Conservation (phyloP, 164 flowering plant genomes). For the Berberis thunbergii region DNA sequence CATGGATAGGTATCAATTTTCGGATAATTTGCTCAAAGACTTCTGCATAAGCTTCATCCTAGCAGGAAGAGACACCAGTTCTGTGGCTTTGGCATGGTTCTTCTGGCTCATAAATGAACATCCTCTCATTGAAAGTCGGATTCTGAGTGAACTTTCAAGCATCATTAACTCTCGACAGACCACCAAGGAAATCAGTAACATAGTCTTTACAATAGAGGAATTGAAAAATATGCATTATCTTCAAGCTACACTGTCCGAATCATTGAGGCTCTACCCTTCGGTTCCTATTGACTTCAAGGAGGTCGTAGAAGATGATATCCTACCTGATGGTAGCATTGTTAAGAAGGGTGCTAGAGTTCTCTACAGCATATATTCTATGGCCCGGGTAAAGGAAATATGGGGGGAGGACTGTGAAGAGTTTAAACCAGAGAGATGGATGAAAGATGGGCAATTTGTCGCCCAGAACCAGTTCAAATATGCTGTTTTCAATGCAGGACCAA, state of each 20-base stretch:
- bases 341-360: slow-evolving; percentile 36
- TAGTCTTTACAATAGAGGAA: slow-evolving; percentile 26
- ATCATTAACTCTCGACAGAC: slow-evolving; percentile 10
- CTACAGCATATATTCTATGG: slow-evolving; percentile 39
- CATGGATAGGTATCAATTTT: slow-evolving; percentile 7
- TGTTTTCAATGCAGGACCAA: slow-evolving; percentile 55
- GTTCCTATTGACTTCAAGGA: slow-evolving; percentile 56
- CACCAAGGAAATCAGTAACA: not conserved
- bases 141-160: slow-evolving; percentile 31
- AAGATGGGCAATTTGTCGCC: slow-evolving; percentile 30
- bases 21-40: slow-evolving; percentile 38
- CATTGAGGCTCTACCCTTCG: slow-evolving; percentile 59
- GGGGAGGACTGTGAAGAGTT: slow-evolving; percentile 53
- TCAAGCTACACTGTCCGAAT: slow-evolving; percentile 57
- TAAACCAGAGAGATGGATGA: slow-evolving; percentile 60
- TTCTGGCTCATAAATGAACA: slow-evolving; percentile 51
- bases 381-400: slow-evolving; percentile 43
- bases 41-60: slow-evolving; percentile 61
- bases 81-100: slow-evolving; percentile 68
- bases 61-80: slow-evolving; percentile 77
- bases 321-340: slow-evolving; percentile 44
- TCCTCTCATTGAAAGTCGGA: slow-evolving; percentile 37
- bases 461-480: slow-evolving; percentile 41
- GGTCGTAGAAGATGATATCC: slow-evolving; percentile 39
- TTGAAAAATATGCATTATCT: slow-evolving; percentile 55